Evolutionary conservation across 2,329 filamentous ascomycete genomes (phyloP).

Genomic region (Furcasterigmium furcatum): DNA sequence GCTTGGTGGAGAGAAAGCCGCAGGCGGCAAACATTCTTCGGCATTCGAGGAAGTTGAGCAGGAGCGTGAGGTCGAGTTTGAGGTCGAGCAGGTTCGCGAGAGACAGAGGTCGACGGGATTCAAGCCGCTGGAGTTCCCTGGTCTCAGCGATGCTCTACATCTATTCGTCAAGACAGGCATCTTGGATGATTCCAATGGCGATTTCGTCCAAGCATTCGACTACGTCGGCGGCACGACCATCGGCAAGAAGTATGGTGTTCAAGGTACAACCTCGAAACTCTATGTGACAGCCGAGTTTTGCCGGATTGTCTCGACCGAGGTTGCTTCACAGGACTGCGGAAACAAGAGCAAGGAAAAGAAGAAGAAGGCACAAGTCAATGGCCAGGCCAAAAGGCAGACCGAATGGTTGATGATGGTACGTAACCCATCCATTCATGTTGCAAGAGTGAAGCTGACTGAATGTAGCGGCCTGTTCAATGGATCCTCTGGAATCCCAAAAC

Average conservation of each 20-base stretch:
- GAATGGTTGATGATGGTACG: conserved; percentile 27
- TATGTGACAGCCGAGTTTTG: conserved; percentile 44
- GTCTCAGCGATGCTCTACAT: conserved; percentile 43
- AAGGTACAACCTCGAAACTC: conserved; percentile 16
- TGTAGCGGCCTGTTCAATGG: conserved; percentile 54
- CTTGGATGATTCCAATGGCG: no score
- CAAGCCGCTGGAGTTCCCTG: conserved; percentile 36
- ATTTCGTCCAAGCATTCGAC: conserved; percentile 36
- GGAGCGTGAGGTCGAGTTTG: conserved; percentile 56
- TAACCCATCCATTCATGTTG: not conserved
- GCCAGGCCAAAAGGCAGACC: no score
- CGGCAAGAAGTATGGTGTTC: conserved; percentile 27
- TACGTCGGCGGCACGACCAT: conserved; percentile 31
- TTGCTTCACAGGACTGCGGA: conserved; percentile 13
- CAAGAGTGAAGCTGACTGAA: not conserved
- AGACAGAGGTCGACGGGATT: no score
- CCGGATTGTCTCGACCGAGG: conserved; percentile 40
- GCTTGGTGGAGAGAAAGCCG: no score
- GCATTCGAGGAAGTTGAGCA: conserved; percentile 58
- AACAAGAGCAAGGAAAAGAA: no score
- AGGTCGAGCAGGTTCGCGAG: conserved; percentile 57
- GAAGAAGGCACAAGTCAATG: no score
- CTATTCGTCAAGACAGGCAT: conserved; percentile 42
- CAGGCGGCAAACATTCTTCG: conserved; percentile 39
- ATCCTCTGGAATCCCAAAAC: conserved; percentile 50